Conservation (phyloP, 331 rosid species). For the Phaseolus coccineus region DNA sequence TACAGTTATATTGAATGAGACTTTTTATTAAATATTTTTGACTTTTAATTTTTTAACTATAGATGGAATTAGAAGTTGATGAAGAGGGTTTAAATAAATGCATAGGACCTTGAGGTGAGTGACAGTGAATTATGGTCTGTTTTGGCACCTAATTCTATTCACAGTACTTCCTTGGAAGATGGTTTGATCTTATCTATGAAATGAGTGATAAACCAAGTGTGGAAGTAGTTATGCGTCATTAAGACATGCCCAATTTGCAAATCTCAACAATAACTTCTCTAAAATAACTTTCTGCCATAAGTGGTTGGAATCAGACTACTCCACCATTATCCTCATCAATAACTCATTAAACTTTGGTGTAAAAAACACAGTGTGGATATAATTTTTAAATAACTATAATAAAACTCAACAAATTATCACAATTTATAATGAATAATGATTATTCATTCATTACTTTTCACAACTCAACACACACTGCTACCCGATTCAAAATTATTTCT, state of each 20-base stretch:
- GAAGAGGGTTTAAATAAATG: conserved; percentile 9
- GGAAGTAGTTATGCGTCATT: conserved; percentile 34
- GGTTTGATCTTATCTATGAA: not conserved
- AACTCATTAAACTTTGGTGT: no score
- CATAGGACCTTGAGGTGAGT: conserved; percentile 13
- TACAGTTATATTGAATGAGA: no score
- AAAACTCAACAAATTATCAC: no score
- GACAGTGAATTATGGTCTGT: not conserved
- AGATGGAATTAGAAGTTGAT: no score
- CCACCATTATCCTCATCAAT: conserved; percentile 3
- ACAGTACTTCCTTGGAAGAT: not conserved
- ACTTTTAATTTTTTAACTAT: no score
- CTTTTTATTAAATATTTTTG: no score
- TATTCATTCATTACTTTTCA: no score
- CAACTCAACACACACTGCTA: no score
- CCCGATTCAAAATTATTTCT: no score
- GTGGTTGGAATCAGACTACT: not conserved
- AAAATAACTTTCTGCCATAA: not conserved
- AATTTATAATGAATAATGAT: no score
- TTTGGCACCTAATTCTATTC: not conserved
- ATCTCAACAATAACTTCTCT: conserved; percentile 13
- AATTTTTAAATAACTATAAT: no score
- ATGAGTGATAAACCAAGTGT: not conserved
- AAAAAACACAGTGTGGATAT: no score
- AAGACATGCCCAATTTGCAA: conserved; percentile 38